phyloP scores from a whole-genome alignment of 129 eudicot genomes.

The Helianthus annuus region HanXRQr2.0-SUNRISE NC_035434.2:59108857-59109356 shows the following conservation, averaged over 20 bases:
- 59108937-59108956: neutral
- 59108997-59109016: slow-evolving; percentile 36
- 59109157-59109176: slow-evolving; percentile 47
- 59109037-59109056: slow-evolving; percentile 23
- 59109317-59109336: too few relatives aligned
- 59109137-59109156: slow-evolving; percentile 45
- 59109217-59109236: slow-evolving; percentile 45
- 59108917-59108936: neutral
- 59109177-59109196: slow-evolving; percentile 42
- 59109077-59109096: slow-evolving; percentile 16
- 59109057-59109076: neutral
- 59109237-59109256: slow-evolving; percentile 43
- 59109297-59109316: slow-evolving; percentile 27
- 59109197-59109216: slow-evolving; percentile 46
- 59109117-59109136: slow-evolving; percentile 50
- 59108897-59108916: neutral
- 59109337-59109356: too few relatives aligned
- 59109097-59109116: slow-evolving; percentile 11
- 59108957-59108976: neutral
- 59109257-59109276: slow-evolving; percentile 47
- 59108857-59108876: too few relatives aligned
- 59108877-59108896: neutral
- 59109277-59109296: slow-evolving; percentile 42
- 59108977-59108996: slow-evolving; percentile 20
- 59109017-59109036: slow-evolving; percentile 18